These are phyloP conservation scores for Phaffomyces thermotolerans DNA, from an alignment of 805 yeast species.

Conservation along the genomic window DNA sequence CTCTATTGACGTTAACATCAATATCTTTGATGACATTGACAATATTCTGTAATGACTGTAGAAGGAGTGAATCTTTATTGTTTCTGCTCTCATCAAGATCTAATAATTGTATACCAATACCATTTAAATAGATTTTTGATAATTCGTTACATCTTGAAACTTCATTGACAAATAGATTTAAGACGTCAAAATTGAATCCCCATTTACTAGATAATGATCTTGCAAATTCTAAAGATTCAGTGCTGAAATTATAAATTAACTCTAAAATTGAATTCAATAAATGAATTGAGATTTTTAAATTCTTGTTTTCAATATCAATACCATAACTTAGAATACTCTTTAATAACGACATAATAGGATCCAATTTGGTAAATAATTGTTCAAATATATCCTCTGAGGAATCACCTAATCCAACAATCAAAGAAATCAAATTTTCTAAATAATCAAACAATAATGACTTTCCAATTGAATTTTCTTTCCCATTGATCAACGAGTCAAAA, in stretches of 20 bases:
- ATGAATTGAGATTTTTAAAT: constrained; percentile 30
- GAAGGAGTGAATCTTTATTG: constrained; percentile 16
- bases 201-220: constrained; percentile 13
- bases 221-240: constrained; percentile 51
- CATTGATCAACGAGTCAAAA: constrained; percentile 32
- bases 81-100: constrained; percentile 20
- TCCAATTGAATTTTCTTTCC: constrained; percentile 28
- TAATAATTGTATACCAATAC: constrained; percentile 31
- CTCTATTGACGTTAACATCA: constrained; percentile 27
- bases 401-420: constrained; percentile 58
- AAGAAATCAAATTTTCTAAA: constrained; percentile 65
- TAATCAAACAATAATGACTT: constrained; percentile 51
- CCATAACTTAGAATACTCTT: constrained; percentile 24
- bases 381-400: constrained; percentile 56
- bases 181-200: constrained; percentile 12
- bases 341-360: constrained; percentile 22
- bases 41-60: constrained; percentile 20
- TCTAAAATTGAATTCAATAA: constrained; percentile 49
- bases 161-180: constrained; percentile 9
- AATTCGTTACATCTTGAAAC: constrained; percentile 24
- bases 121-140: constrained; percentile 29
- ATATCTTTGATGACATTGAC: constrained; percentile 25
- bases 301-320: constrained; percentile 20
- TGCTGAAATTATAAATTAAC: constrained; percentile 51
- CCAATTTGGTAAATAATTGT: constrained; percentile 25